Conservation (phyloP, 2,329 filamentous ascomycete species). For the Sporothrix pallida region DNA sequence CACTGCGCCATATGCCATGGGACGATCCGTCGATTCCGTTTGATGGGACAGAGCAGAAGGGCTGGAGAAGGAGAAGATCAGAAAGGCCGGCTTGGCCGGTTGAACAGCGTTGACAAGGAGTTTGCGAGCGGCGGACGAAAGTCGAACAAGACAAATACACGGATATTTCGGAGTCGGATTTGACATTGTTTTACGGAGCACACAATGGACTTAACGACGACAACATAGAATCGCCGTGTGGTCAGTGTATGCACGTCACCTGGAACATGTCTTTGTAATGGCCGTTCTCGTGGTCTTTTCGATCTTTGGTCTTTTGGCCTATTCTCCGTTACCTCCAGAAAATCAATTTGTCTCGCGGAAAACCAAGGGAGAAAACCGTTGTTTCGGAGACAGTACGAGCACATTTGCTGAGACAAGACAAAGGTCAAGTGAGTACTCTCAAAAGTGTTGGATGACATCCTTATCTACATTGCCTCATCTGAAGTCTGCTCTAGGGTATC, state of each 20-base stretch:
- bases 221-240: not conserved
- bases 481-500: not conserved
- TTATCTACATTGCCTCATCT: not conserved
- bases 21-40: constrained; percentile 15
- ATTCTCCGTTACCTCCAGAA: not conserved
- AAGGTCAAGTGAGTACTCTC: not conserved
- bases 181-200: not conserved
- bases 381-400: constrained; percentile 10
- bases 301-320: not conserved
- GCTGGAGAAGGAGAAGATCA: too few species aligned
- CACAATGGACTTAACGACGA: not conserved
- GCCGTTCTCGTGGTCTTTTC: not conserved
- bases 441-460: not conserved
- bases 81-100: not conserved
- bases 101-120: not conserved
- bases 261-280: not conserved
- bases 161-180: constrained; percentile 10
- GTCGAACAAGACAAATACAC: not conserved
- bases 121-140: constrained; percentile 7
- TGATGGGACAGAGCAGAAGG: not conserved
- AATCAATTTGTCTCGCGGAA: not conserved
- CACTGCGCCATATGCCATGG: constrained; percentile 10
- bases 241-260: not conserved
- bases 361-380: not conserved
- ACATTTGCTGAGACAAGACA: not conserved